Base-by-base conservation (phyloP, 2,329 filamentous ascomycete species). In the Pseudocercospora ulei region DNA sequence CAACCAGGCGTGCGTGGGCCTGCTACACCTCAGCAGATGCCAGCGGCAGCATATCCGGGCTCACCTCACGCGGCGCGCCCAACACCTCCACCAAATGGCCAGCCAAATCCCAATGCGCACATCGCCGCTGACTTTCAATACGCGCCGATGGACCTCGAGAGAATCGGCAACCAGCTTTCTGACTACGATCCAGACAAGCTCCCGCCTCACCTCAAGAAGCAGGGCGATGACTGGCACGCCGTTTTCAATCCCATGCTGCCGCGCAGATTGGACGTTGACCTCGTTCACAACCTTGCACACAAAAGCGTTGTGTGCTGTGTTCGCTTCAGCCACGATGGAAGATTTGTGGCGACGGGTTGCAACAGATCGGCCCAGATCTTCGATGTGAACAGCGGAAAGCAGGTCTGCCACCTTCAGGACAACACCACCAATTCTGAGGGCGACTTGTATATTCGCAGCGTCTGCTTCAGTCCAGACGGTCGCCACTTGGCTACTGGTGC, bases 331-430 rank as follows among this genome's bases (percentile, higher is more conserved):
- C 76, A 82, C 39, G 90, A 98, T 57, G 90, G 90, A 52, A 87
- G 93, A 58, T 95, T 84, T 53, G 82, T 98, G 39, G 90, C 90
- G 5, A 98, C 90, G 3, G 90, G 90, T 27, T 96, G 90, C 71
- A 98, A 98, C 64, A 73, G 87, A 48, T 94, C 86, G n/a, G 90
- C 90, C n/a, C 88, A 96, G 64, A 98, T 98, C 55, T 98, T 90
- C 62, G 90, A 98, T 50, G 88, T 96, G 26, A 72, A 76, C 54
- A 82, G 76, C 9, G 90, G 90, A 39, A 76, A 84, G 52, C 90
- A 88, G 61, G 78, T 96, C 37, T 90, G 84, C 51, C 80, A 90
- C 43, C 70, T 96, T 20, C 85, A 94, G 62, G 90, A 98, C 55
- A 82, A 88, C 53, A 80, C 73, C 29, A 83, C 86, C 29, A 85